Evolutionary conservation across 805 yeast species (phyloP).

Genomic region (Hanseniaspora hatyaiensis): DNA sequence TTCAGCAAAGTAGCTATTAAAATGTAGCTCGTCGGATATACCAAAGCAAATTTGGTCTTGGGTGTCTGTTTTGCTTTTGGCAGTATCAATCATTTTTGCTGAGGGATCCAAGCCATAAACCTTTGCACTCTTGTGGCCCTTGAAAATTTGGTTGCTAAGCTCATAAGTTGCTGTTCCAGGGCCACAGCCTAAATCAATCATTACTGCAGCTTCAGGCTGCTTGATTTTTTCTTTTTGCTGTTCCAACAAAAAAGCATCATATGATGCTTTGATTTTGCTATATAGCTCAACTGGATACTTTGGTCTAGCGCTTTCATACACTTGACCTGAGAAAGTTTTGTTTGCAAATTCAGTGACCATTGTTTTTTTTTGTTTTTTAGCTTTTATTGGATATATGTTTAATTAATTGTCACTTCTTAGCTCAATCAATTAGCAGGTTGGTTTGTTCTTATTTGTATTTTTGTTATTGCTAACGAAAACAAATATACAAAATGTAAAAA

Average conservation of each 20-base stretch:
- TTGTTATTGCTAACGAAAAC: too few species aligned
- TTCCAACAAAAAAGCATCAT: conserved; percentile 20
- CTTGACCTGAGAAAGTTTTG: conserved; percentile 38
- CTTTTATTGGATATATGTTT: not conserved
- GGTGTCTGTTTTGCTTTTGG: conserved; percentile 25
- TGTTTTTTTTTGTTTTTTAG: not conserved
- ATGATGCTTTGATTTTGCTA: conserved; percentile 34
- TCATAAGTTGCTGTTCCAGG: conserved; percentile 62
- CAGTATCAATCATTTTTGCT: conserved; percentile 41
- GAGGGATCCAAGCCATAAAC: conserved; percentile 53
- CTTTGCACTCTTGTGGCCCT: not conserved
- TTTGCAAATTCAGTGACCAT: conserved; percentile 44
- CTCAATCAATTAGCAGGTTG: too few species aligned
- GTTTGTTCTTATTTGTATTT: too few species aligned
- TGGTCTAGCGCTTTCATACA: conserved; percentile 54
- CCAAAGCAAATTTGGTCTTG: not conserved
- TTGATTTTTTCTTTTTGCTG: conserved; percentile 2
- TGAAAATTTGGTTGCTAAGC: conserved; percentile 13
- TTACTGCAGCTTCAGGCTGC: conserved; percentile 28
- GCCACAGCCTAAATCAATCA: conserved; percentile 70
- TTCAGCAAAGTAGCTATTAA: conserved; percentile 23
- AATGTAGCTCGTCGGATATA: conserved; percentile 17
- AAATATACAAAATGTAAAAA: too few species aligned
- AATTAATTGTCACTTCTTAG: too few species aligned
- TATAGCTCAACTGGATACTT: conserved; percentile 47